phyloP scores from a whole-genome alignment of 2,329 filamentous ascomycete genomes.

The Ambrosiella cleistominuta region DNA sequence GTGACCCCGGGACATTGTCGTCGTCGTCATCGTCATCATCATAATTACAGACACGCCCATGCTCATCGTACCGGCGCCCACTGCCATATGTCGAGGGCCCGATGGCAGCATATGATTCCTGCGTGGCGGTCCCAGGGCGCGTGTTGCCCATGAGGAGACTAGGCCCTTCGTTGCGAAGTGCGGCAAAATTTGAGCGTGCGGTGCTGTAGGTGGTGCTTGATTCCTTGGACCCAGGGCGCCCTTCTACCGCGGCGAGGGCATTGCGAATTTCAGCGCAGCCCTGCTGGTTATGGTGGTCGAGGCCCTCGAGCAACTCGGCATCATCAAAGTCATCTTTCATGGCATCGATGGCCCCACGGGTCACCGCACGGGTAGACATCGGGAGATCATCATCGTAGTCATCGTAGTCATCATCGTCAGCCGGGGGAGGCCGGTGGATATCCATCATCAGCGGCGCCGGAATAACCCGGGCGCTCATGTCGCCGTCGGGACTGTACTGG shows the following conservation, averaged over 20 bases:
- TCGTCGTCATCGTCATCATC: slow-evolving; percentile 20
- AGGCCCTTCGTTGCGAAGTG: slow-evolving; percentile 36
- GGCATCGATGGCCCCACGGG: slow-evolving; percentile 30
- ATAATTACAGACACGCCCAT: slow-evolving; percentile 18
- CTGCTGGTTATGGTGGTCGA: slow-evolving; percentile 18
- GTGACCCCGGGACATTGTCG: slow-evolving; percentile 28
- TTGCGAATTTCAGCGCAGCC: slow-evolving; percentile 12
- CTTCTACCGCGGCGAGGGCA: slow-evolving; percentile 16
- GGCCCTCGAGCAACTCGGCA: slow-evolving; percentile 32
- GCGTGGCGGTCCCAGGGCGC: background rate
- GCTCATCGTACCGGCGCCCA: slow-evolving; percentile 18
- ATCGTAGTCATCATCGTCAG: slow-evolving; percentile 3
- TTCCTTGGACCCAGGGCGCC: slow-evolving; percentile 22
- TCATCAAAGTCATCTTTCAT: slow-evolving; percentile 41
- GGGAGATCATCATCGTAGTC: background rate
- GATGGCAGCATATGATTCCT: slow-evolving; percentile 12
- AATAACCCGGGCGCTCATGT: background rate
- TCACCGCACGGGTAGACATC: background rate
- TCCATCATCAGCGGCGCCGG: background rate
- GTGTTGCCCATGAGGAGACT: slow-evolving; percentile 24
- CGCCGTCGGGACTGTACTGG: slow-evolving; percentile 7
- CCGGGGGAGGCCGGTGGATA: slow-evolving; percentile 9
- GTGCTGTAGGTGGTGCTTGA: slow-evolving; percentile 33
- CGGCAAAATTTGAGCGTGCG: slow-evolving; percentile 33
- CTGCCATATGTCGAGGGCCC: slow-evolving; percentile 10